A percentile compares a stretch with the other conserved stretches of the same genome.
These are phyloP conservation scores for Cordyceps pruinosa DNA, from an alignment of 2,329 filamentous ascomycete species.

Conservation along the genomic window DNA sequence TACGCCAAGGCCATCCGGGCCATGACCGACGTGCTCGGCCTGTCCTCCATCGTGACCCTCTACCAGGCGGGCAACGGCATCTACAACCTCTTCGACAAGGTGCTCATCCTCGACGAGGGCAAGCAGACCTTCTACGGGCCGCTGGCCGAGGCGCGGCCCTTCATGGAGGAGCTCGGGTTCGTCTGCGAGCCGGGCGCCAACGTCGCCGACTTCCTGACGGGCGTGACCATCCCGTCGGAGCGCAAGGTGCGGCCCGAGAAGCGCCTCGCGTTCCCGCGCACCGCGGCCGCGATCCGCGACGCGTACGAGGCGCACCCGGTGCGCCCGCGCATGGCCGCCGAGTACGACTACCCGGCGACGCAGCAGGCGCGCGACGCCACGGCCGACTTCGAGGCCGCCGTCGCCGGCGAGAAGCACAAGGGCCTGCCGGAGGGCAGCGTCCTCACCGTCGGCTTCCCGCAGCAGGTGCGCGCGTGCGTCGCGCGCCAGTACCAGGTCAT, in stretches of 20 bases:
- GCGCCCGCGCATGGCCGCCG: constrained; percentile 41
- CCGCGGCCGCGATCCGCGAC: constrained; percentile 34
- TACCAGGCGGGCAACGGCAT: constrained; percentile 67
- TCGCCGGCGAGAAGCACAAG: constrained; percentile 48
- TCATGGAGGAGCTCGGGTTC: constrained; percentile 60
- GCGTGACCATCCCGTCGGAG: constrained; percentile 61
- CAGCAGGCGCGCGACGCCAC: constrained; percentile 42
- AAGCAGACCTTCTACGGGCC: constrained; percentile 61
- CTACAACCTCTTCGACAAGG: constrained; percentile 64
- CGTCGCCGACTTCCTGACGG: constrained; percentile 58
- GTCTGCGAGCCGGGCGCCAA: constrained; percentile 55
- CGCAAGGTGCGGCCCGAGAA: constrained; percentile 47
- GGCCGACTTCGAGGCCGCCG: constrained; percentile 45
- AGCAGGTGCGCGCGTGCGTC: constrained; percentile 51
- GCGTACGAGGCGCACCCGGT: constrained; percentile 48
- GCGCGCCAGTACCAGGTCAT: constrained; percentile 58
- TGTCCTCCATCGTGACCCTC: constrained; percentile 55
- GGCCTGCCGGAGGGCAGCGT: constrained; percentile 46
- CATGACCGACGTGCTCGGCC: constrained; percentile 55
- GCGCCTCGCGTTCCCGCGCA: constrained; percentile 39
- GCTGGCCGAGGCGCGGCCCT: constrained; percentile 49
- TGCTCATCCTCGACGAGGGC: constrained; percentile 59
- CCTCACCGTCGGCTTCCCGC: constrained; percentile 46
- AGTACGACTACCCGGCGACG: constrained; percentile 51
- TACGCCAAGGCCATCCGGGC: constrained; percentile 55